Evolutionary conservation across 768 basidiomycete species (phyloP), one percentile per base, ranked within the genome.

Genomic region (Phlegmacium glaucopus): DNA sequence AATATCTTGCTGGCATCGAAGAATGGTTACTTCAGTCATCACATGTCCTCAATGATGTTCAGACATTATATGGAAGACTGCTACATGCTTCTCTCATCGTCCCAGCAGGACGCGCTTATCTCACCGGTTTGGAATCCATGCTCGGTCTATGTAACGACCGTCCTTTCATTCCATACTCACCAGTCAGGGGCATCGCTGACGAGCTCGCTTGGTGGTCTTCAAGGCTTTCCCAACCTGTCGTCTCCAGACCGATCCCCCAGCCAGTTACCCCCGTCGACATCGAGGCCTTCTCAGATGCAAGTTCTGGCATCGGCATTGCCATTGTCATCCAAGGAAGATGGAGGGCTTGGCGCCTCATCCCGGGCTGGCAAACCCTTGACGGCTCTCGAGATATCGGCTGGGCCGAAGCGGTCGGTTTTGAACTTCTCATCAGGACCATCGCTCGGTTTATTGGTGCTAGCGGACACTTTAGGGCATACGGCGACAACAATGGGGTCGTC

Each of bases 381-480:
- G n/a, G n/a, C n/a, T n/a, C n/a, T n/a, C n/a, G n/a, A n/a, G 68
- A 73, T 50, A 69, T 73, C 22, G 58, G 57, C 0, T 75, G 73
- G 71, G 72, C 71, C 0, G 70, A 75, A 42, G 67, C 65, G 0
- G 48, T 72, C 8, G 68, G 65, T 1, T 66, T 76, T 45, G 61
- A 72, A 29, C 48, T 73, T 8, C 65, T 72, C 25, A 45, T 66
- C 32, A 35, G 6, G 1, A 34, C 58, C 1, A 29, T 68, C 38
- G 12, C 51, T 28, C 1, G n/a, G 4, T 7, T 38, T 6, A 22
- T 17, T 30, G 6, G 16, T 12, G 6, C 56, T 16, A 32, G 9
- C 30, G 13, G 9, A 8, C 30, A 8, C 30, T 32, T 32, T 13
- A 32, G 9, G 30, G 9, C 13, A 8, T 32, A 32, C 13, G 30